Evolutionary conservation across 2,329 filamentous ascomycete species (phyloP), one percentile per base, ranked within the genome.

Genomic region (Celoporthe dispersa): DNA sequence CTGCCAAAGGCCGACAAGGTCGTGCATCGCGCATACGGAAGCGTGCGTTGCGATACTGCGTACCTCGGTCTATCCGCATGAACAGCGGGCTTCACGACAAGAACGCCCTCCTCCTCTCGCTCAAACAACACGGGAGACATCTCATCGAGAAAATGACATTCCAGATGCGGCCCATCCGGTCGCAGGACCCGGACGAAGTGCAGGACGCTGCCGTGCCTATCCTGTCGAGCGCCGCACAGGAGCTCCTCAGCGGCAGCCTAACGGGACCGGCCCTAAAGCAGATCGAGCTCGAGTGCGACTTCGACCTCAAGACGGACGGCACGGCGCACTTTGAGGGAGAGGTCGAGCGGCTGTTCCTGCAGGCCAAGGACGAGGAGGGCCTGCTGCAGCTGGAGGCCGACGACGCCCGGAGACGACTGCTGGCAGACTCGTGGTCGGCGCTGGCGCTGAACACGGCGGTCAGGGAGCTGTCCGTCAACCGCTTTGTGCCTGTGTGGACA

Each of bases 351-450:
- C 64, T 66, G 41, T 71, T 71, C 53, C 60, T 39, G 16, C 70
- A 70, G 39, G 11, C 70, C 5, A 69, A 64, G 31, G 70, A 71
- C 28, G 70, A 71, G 44, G 70, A 71, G 64, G 37, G 53, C 0
- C 68, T 71, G 0, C 65, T 70, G 25, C 70, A 71, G 65, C 62
- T 71, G 25, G 70, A 71, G 68, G 64, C 66, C 35, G 70, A 71
- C 37, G 64, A 71, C n/a, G 39, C 68, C 37, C 66, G 68, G 57
- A n/a, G 70, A 37, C 70, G 70, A 11, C 65, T 71, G 61, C 64
- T 71, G 53, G 70, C 64, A 25, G 68, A 71, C 25, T 62, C 68
- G 22, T 71, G 70, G 70, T 55, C 59, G 48, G 68, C 68, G 28
- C 55, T 71, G 65, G 61, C 70, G 9, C 60, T 64, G 35, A 71